Conservation (phyloP, 2,329 filamentous ascomycete genomes). For the Hymenoscyphus fraxineus region DNA sequence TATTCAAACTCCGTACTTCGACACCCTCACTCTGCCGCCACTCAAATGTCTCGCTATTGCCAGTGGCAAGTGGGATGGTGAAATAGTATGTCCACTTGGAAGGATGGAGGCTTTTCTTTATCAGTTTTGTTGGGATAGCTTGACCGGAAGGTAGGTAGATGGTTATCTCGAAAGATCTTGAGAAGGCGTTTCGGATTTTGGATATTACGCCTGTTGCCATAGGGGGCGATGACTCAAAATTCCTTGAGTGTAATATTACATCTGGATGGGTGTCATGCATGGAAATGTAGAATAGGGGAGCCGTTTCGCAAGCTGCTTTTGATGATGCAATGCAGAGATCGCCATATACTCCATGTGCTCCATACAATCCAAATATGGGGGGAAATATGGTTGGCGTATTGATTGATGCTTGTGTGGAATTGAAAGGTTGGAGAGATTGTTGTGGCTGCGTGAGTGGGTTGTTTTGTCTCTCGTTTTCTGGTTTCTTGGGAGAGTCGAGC, state of each 20-base stretch:
- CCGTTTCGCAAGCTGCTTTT: slow-evolving; percentile 16
- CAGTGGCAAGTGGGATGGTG: slow-evolving; percentile 2
- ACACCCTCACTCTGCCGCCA: slow-evolving; percentile 21
- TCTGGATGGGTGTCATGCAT: slow-evolving; percentile 17
- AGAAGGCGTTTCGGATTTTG: slow-evolving; percentile 18
- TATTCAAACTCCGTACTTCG: slow-evolving; percentile 18
- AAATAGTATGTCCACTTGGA: background rate
- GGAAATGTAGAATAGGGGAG: slow-evolving; percentile 20
- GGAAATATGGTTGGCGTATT: slow-evolving; percentile 13
- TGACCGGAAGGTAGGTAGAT: slow-evolving; percentile 12
- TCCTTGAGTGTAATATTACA: slow-evolving; percentile 17
- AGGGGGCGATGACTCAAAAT: slow-evolving; percentile 7
- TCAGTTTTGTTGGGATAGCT: slow-evolving; percentile 4
- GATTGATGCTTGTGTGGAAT: background rate
- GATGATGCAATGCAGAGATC: slow-evolving; percentile 19
- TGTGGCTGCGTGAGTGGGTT: background rate
- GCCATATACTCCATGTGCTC: slow-evolving; percentile 9
- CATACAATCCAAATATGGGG: slow-evolving; percentile 21
- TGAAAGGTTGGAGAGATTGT: background rate
- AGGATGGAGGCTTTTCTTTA: background rate
- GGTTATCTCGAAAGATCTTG: slow-evolving; percentile 15
- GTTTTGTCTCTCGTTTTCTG: background rate
- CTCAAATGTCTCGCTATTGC: slow-evolving; percentile 15
- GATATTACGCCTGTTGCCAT: slow-evolving; percentile 18
- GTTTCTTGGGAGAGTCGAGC: background rate